Base-by-base conservation (phyloP, 1,284 basidiomycete species). In the Irpex sp. region DNA sequence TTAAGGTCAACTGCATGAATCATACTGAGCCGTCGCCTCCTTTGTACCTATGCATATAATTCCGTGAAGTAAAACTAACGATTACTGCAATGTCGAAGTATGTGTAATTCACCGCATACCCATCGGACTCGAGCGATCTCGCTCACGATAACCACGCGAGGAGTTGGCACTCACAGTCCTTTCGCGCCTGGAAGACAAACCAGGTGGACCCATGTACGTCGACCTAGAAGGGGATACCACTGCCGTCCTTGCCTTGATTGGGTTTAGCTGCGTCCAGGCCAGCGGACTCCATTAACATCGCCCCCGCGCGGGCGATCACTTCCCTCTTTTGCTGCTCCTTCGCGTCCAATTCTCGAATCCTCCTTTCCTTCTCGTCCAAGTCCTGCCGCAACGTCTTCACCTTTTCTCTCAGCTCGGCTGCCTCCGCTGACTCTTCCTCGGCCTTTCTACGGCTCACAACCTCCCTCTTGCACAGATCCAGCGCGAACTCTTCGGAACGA, bases 401-500 rank as follows among this genome's bases (percentile, higher is more conserved):
- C 58, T 65, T 63, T 55, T 68, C 66, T 43, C 37, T 60, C 9
- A 56, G 50, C 60, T 66, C 63, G 26, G 56, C 58, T 9, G 61
- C 43, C 61, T 50, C 62, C 21, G 59, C 61, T 43, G 66, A 66
- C 11, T 63, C 61, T 13, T 74, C 73, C 66, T 82, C 81, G 31
- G 76, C 79, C 53, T 71, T 72, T 63, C 78, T 71, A 47, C 81
- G 75, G 11, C 66, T 67, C 54, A 78, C 77, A 8, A 76, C 72
- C 64, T 84, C 82, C 36, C 70, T 67, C 61, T 74, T 75, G 47
- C 79, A 73, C 67, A 78, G 78, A 19, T 76, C 75, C 49, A 79
- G 64, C 47, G 78, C 79, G 43, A 65, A 71, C 31, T 65, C 66
- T 66, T 82, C 80, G 65, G 74, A 73, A 36, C 77, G 73, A 37